A percentile compares a stretch with the other conserved stretches of the same genome.
These are phyloP conservation scores for Begonia loranthoides DNA, from an alignment of 306 rosid species.

Conservation along the genomic window DNA sequence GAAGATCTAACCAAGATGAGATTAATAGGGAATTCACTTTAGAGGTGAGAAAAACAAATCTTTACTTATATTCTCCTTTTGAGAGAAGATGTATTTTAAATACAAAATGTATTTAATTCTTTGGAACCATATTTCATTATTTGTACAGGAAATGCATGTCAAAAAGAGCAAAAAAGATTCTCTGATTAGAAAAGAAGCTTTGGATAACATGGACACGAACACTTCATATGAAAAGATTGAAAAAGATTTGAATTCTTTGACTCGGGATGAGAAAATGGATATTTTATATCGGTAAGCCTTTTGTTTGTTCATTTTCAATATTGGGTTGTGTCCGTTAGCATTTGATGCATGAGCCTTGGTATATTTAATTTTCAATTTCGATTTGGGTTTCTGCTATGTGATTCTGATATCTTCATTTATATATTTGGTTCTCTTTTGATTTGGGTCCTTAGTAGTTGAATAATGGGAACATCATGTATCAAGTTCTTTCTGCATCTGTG, in stretches of 20 bases:
- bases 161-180: slow-evolving; percentile 19
- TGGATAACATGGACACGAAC: slow-evolving; percentile 25
- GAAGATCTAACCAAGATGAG: slow-evolving; percentile 28
- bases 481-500: slow-evolving; percentile 2
- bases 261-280: slow-evolving; percentile 71
- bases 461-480: too few species aligned
- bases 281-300: slow-evolving; percentile 36
- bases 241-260: slow-evolving; percentile 56
- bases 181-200: slow-evolving; percentile 9
- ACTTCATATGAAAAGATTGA: slow-evolving; percentile 28
- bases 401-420: too few species aligned
- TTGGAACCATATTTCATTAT: not conserved
- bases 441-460: too few species aligned
- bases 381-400: too few species aligned
- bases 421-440: too few species aligned
- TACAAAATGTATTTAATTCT: too few species aligned
- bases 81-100: too few species aligned
- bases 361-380: too few species aligned
- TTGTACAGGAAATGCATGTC: slow-evolving; percentile 45
- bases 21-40: slow-evolving; percentile 28
- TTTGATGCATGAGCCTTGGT: not conserved
- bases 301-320: not conserved
- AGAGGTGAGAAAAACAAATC: slow-evolving; percentile 24
- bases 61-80: too few species aligned
- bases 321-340: not conserved